A percentile compares a stretch with the other conserved stretches of the same genome.
Evolutionary conservation across 805 yeast genomes (phyloP).

Genomic region (Candida incommunis): DNA sequence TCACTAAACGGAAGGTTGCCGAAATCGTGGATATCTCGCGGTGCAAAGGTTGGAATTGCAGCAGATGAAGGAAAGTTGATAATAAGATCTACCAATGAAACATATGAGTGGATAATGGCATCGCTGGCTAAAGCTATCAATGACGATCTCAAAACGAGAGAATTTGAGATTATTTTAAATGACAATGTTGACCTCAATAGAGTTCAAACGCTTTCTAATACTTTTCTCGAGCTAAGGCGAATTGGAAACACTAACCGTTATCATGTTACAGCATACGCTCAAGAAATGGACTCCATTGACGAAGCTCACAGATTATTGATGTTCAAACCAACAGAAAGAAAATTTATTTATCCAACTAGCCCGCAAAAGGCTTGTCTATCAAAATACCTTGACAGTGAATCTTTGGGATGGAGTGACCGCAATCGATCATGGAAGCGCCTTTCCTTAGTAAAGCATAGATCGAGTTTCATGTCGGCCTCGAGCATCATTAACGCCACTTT

Average conservation of each 20-base stretch:
- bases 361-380: slow-evolving; percentile 4
- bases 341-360: slow-evolving; percentile 5
- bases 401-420: slow-evolving; percentile 17
- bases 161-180: neutral
- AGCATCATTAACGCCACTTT: neutral
- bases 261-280: slow-evolving; percentile 7
- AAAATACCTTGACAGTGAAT: slow-evolving; percentile 11
- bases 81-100: slow-evolving; percentile 28
- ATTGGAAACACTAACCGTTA: slow-evolving; percentile 6
- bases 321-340: neutral
- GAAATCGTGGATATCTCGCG: slow-evolving; percentile 28
- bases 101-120: slow-evolving; percentile 31
- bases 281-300: slow-evolving; percentile 1
- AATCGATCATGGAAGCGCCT: slow-evolving; percentile 4
- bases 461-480: slow-evolving; percentile 9
- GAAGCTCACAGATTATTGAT: neutral
- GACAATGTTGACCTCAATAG: neutral
- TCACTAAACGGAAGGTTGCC: slow-evolving; percentile 27
- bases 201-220: slow-evolving; percentile 18
- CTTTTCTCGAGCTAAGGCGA: slow-evolving; percentile 11
- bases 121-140: slow-evolving; percentile 23
- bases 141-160: slow-evolving; percentile 1
- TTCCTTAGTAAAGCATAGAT: slow-evolving; percentile 9
- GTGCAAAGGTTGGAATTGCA: slow-evolving; percentile 26
- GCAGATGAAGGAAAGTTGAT: slow-evolving; percentile 21